A percentile compares a stretch with the other conserved stretches of the same genome.
Conservation (phyloP, 2,329 filamentous ascomycete species). For the Monilinia aucupariae region DNA sequence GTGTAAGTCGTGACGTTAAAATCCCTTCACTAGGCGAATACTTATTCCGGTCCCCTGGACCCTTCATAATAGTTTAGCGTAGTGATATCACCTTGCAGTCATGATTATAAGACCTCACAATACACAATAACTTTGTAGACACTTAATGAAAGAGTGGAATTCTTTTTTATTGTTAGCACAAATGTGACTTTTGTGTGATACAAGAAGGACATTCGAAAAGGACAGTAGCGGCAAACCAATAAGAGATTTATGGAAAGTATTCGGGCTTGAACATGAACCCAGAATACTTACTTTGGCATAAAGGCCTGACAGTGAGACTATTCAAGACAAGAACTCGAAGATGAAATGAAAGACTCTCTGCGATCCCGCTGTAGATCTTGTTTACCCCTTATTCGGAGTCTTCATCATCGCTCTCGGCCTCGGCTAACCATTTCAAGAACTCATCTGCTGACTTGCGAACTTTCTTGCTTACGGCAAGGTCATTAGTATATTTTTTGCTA, state of each 20-base stretch:
- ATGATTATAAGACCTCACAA: neutral
- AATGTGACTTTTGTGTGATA: constrained; percentile 2
- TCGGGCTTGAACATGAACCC: neutral
- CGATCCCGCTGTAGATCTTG: neutral
- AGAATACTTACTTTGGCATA: neutral
- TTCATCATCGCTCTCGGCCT: constrained; percentile 70
- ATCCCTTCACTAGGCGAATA: constrained; percentile 42
- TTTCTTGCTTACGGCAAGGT: constrained; percentile 83
- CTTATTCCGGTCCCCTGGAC: constrained; percentile 30
- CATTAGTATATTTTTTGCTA: constrained; percentile 91
- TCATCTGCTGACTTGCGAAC: constrained; percentile 90
- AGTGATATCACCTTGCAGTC: neutral
- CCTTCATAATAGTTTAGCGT: neutral
- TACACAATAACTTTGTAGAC: neutral
- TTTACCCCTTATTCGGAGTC: constrained; percentile 48
- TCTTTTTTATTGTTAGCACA: constrained; percentile 1
- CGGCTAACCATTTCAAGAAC: constrained; percentile 90
- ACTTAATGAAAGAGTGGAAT: neutral
- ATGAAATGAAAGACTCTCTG: neutral
- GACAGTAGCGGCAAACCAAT: constrained; percentile 1
- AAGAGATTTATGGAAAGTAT: neutral
- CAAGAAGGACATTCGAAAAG: neutral
- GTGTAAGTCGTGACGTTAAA: constrained; percentile 30
- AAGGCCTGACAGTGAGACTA: neutral
- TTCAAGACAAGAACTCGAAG: neutral